Evolutionary conservation across 495 filamentous ascomycete species (phyloP).

Genomic region (Annulohypoxylon maeteangense): DNA sequence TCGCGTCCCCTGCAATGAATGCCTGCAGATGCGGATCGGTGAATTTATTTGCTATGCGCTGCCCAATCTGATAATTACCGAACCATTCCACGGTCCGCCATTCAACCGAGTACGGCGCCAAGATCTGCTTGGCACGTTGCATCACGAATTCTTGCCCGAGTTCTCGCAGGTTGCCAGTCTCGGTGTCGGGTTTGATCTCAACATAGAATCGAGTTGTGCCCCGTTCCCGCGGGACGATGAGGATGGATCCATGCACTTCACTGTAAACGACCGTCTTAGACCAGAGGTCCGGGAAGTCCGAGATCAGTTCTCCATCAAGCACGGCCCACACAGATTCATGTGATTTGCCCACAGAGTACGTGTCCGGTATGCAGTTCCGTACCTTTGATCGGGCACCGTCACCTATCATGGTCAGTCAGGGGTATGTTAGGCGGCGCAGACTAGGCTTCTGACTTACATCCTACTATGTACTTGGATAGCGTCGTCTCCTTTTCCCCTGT

Average conservation of each 20-base stretch:
- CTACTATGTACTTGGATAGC: conserved; percentile 62
- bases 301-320: conserved; percentile 72
- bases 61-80: conserved; percentile 71
- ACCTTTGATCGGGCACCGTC: conserved; percentile 66
- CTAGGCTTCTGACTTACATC: conserved; percentile 52
- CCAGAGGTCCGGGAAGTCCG: conserved; percentile 77
- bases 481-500: conserved; percentile 56
- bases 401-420: conserved; percentile 46
- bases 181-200: conserved; percentile 64
- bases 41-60: conserved; percentile 71
- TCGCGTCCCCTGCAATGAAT: conserved; percentile 79
- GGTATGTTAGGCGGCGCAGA: conserved; percentile 1
- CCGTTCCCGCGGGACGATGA: conserved; percentile 75
- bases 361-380: conserved; percentile 65
- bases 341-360: conserved; percentile 66
- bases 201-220: conserved; percentile 76
- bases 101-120: conserved; percentile 68
- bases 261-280: conserved; percentile 71
- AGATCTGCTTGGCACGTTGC: conserved; percentile 68
- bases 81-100: conserved; percentile 74
- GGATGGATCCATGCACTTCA: conserved; percentile 68
- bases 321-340: conserved; percentile 77
- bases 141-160: conserved; percentile 72
- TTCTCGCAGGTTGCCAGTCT: conserved; percentile 59
- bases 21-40: conserved; percentile 63